Evolutionary conservation across 345 rosid genomes (phyloP).

Genomic region (Populus ilicifolia): DNA sequence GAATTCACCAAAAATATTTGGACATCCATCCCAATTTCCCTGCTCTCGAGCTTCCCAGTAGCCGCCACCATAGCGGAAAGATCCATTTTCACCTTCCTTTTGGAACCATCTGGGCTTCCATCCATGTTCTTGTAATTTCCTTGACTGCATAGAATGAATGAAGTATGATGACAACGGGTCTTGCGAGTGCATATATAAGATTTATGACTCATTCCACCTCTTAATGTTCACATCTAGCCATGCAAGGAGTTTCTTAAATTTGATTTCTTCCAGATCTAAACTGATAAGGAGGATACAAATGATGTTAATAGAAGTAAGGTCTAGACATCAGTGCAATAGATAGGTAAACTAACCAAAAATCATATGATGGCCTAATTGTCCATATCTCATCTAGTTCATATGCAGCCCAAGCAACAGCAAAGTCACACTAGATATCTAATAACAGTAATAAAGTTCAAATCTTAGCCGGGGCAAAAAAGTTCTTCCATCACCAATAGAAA

Average conservation of each 20-base stretch:
- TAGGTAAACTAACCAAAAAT: background rate
- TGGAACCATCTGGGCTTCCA: constrained; percentile 91
- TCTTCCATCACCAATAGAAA: background rate
- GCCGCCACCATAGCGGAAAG: constrained; percentile 69
- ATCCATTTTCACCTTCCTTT: constrained; percentile 50
- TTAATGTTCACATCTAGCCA: background rate
- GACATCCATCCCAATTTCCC: constrained; percentile 70
- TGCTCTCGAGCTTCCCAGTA: constrained; percentile 84
- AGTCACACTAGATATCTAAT: background rate
- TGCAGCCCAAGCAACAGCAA: background rate
- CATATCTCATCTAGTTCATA: background rate
- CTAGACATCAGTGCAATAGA: background rate
- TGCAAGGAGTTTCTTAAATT: background rate
- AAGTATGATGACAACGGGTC: background rate
- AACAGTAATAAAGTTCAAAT: background rate
- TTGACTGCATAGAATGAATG: constrained; percentile 49
- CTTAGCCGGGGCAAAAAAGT: background rate
- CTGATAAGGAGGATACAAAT: background rate
- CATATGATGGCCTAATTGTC: background rate
- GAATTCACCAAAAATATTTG: constrained; percentile 75
- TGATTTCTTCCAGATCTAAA: background rate
- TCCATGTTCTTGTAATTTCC: constrained; percentile 82
- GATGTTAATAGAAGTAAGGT: background rate
- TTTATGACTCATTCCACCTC: background rate
- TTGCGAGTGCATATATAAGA: background rate